These are phyloP conservation scores for Endotrypanum monterogeii DNA, from an alignment of 208 protist genomes.

Conservation along the genomic window DNA sequence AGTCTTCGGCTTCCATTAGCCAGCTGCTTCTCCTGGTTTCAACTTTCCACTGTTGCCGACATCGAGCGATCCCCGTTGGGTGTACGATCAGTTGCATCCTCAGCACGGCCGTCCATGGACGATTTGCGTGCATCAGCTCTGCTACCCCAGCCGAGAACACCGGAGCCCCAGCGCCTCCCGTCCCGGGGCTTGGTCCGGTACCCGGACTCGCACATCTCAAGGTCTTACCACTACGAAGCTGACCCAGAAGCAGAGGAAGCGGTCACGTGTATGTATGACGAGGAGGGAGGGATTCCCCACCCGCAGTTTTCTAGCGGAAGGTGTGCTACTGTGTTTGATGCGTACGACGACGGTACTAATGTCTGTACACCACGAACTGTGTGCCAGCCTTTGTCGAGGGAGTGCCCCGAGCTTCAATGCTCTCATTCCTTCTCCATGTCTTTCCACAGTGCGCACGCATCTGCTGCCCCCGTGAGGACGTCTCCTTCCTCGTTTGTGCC, in stretches of 20 bases:
- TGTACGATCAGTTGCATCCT: background rate
- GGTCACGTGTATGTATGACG: constrained; percentile 1
- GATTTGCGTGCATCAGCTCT: background rate
- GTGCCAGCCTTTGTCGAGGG: background rate
- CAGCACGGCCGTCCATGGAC: constrained; percentile 1
- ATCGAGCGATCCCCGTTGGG: background rate
- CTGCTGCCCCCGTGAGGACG: background rate
- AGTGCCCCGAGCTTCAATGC: background rate
- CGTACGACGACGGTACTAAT: background rate
- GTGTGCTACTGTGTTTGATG: too few species aligned
- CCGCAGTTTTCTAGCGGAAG: background rate
- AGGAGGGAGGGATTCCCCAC: background rate
- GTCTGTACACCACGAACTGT: constrained; percentile 10
- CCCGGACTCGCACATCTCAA: background rate
- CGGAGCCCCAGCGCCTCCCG: constrained; percentile 28
- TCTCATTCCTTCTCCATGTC: background rate
- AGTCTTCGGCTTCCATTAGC: background rate
- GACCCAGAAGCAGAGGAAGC: background rate
- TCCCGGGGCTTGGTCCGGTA: background rate
- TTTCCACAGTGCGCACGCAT: background rate
- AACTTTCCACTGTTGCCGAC: background rate
- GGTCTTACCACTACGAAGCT: background rate
- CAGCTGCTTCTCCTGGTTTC: background rate
- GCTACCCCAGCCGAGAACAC: constrained; percentile 7
- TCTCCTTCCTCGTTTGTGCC: constrained; percentile 19